These are phyloP conservation scores for Aspergillus ellipticus DNA, from an alignment of 495 filamentous ascomycete species.

Conservation along the genomic window DNA sequence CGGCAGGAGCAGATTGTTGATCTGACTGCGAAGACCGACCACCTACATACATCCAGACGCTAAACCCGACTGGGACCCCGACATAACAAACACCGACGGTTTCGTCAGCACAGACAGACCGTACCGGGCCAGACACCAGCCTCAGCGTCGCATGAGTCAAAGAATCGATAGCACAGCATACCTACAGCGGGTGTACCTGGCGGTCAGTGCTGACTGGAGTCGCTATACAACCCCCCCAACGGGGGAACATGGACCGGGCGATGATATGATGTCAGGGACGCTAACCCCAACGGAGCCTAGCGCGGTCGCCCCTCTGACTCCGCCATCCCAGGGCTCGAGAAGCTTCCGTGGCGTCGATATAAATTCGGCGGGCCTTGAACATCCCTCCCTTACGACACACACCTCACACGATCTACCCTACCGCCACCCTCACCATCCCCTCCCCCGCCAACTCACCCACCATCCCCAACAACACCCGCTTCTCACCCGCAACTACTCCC, in stretches of 20 bases:
- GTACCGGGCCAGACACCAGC: too few species aligned
- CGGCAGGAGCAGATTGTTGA: too few species aligned
- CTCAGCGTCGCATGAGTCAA: too few species aligned
- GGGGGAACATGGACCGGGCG: not conserved
- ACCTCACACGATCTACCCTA: conserved; percentile 28
- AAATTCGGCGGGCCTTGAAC: conserved; percentile 31
- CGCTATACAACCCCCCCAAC: not conserved
- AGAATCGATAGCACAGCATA: too few species aligned
- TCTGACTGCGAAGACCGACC: too few species aligned
- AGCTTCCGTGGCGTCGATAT: conserved; percentile 45
- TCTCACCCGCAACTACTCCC: not conserved
- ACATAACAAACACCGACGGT: too few species aligned
- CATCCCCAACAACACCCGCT: conserved; percentile 5
- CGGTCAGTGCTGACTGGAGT: too few species aligned
- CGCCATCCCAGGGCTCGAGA: conserved; percentile 34
- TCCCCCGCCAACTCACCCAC: conserved; percentile 5
- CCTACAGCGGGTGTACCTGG: too few species aligned
- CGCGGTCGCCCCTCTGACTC: conserved; percentile 25
- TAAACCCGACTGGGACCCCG: too few species aligned
- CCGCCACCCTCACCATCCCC: conserved; percentile 8
- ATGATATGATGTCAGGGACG: conserved; percentile 18
- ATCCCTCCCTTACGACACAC: conserved; percentile 22
- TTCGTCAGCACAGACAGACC: too few species aligned
- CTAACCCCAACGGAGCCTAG: conserved; percentile 27
- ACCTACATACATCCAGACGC: too few species aligned